Evolutionary conservation across 768 basidiomycete genomes (phyloP), one percentile per base, ranked within the genome.

Genomic region (Kockovaella imperatae): DNA sequence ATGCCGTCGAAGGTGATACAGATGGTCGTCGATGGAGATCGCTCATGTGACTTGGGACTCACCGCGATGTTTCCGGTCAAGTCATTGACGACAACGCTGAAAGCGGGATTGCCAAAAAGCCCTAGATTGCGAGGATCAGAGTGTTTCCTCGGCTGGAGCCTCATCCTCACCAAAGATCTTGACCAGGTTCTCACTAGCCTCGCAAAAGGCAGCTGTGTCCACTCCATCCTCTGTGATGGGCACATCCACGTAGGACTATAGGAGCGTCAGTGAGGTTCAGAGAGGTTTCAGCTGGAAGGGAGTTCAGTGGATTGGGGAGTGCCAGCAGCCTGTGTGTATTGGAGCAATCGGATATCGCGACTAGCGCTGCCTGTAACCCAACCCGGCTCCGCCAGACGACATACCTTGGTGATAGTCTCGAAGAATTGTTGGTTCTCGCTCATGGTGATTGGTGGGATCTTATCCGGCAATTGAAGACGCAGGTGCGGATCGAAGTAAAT

Each of bases 161-260:
- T 13, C 13, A 25, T 69, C n/a, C 29, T n/a, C 57, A 95, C 93
- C 88, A 69, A 99, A 95, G 60, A 97, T 74, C 49, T 83, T 82
- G 51, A 90, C 84, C 38, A 99, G 78, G 31, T 89, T 93, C 48
- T 85, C 78, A 1, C 86, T 77, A 6, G 93, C 95, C 60, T 93
- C 83, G 59, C 91, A 77, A 75, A 97, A 99, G 40, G 77, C 75
- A 36, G 80, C 69, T 14, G 95, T 97, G 69, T 97, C 83, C 68
- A 97, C 80, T 52, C 93, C 93, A 60, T 77, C 78, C 58, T 87
- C 82, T 47, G 83, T 86, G 57, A 87, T 77, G 25, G 83, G 79
- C 32, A 97, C 93, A 71, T 91, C 84, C 59, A 82, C 81, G 70
- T 89, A 99, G n/a, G 87, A 91, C 93, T 97, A 56, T 1, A n/a